These are phyloP conservation scores for Cicer pinnatifidum DNA, from an alignment of 306 rosid genomes.

Conservation along the genomic window DNA sequence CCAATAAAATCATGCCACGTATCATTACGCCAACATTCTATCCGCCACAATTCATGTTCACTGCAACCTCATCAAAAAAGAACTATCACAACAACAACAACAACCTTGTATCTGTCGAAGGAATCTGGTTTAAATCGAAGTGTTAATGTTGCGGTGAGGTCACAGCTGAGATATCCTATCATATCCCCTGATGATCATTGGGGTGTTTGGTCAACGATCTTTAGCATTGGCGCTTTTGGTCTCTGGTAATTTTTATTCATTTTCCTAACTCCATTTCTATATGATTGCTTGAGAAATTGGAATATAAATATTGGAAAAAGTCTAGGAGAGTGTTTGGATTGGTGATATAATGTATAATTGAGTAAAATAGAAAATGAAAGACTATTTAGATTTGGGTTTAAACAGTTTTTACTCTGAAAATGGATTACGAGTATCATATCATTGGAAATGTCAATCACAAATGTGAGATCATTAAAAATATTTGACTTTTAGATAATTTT, in stretches of 20 bases:
- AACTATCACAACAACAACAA: background rate
- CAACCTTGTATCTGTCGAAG: slow-evolving; percentile 25
- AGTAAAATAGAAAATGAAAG: too few relatives aligned
- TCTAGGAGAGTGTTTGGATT: too few relatives aligned
- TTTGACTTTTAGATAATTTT: too few relatives aligned
- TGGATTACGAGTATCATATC: too few relatives aligned
- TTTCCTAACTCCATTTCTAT: background rate
- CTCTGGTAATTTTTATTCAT: slow-evolving; percentile 33
- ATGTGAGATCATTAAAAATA: too few relatives aligned
- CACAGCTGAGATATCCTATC: slow-evolving; percentile 46
- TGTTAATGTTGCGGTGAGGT: slow-evolving; percentile 30
- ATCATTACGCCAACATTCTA: slow-evolving; percentile 1
- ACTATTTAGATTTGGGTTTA: too few relatives aligned
- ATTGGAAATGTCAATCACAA: too few relatives aligned
- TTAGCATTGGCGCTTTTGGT: slow-evolving; percentile 49
- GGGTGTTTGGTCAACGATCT: slow-evolving; percentile 51
- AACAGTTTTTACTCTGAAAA: too few relatives aligned
- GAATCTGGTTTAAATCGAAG: slow-evolving; percentile 22
- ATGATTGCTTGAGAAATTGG: background rate
- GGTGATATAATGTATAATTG: too few relatives aligned
- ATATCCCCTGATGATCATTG: slow-evolving; percentile 45
- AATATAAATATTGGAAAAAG: too few relatives aligned
- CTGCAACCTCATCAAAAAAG: background rate
- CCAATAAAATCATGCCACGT: slow-evolving; percentile 19
- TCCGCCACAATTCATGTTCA: background rate